Conservation (phyloP, 768 basidiomycete genomes). For the Lentinula sp. region DNA sequence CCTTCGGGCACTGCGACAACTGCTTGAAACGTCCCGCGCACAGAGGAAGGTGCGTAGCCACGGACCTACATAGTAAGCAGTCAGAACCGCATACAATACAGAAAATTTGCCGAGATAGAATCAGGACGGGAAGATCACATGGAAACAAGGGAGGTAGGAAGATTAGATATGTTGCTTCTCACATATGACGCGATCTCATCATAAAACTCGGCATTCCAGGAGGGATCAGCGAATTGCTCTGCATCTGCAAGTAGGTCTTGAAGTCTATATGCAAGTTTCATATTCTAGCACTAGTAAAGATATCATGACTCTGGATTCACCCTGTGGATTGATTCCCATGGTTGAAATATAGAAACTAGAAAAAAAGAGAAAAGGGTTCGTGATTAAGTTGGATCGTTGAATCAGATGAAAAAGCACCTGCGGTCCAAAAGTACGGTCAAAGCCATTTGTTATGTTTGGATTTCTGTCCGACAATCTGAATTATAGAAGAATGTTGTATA, state of each 20-base stretch:
- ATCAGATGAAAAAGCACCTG: background rate
- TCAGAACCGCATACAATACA: background rate
- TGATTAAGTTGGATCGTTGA: background rate
- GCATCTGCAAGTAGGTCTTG: constrained; percentile 17
- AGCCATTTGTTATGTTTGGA: constrained; percentile 18
- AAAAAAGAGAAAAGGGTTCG: background rate
- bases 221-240: constrained; percentile 16
- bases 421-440: constrained; percentile 23
- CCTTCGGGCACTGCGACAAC: constrained; percentile 11
- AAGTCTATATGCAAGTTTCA: background rate
- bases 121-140: too few relatives aligned
- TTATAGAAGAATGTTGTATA: too few relatives aligned
- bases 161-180: background rate
- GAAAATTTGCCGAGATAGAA: too few relatives aligned
- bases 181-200: constrained; percentile 19
- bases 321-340: constrained; percentile 3
- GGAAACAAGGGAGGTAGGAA: background rate
- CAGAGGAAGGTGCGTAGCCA: constrained; percentile 14
- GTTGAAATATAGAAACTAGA: constrained; percentile 16
- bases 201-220: constrained; percentile 20
- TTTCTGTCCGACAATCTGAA: too few relatives aligned
- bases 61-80: constrained; percentile 7
- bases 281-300: background rate
- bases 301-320: background rate
- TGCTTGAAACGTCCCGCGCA: constrained; percentile 15